Evolutionary conservation across 2,329 filamentous ascomycete genomes (phyloP), one percentile per base, ranked within the genome.

Genomic region (Dactylellina sp.): DNA sequence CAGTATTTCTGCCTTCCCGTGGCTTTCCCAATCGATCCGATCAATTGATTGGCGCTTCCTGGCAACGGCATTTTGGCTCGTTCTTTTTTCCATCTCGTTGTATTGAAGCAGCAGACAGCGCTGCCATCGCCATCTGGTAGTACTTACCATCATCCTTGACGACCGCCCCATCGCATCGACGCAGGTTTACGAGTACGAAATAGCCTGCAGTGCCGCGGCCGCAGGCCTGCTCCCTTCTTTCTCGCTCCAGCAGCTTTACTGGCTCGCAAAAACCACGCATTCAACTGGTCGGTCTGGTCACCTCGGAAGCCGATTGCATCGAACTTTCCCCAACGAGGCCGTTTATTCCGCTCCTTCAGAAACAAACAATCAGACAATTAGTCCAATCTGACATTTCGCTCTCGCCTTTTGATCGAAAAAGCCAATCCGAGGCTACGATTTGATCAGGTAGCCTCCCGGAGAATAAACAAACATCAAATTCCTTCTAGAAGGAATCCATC

Each of bases 201-300:
- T 53, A 68, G 14, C 16, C 25, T 16, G 2, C 44, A 28, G 24
- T 16, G 11, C 40, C 18, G 14, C 20, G 39, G 20, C 55, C 55
- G 37, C 28, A 20, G n/a, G n/a, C 24, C 25, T 28, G 20, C 55
- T 28, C 25, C 22, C 20, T 22, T 49, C 44, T 39, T 25, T 24
- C 25, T 59, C 28, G 40, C 28, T 52, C n/a, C n/a, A n/a, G 42
- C 62, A 12, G 24, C 44, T 44, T 22, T 20, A 66, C 62, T 66
- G 62, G 62, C 25, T 53, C 35, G 63, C 63, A 68, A 68, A 68
- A 68, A 68, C 63, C 63, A 68, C 63, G 63, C 63, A 68, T 53
- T 12, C 46, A 9, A 53, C 44, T 47, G 50, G 50, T 65, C 61
- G 44, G 16, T 18, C 42, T 16, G 42, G 5, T 46, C 16, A 16